Conservation (phyloP, 306 rosid genomes). For the barrel medic (Medicago truncatula) region DNA sequence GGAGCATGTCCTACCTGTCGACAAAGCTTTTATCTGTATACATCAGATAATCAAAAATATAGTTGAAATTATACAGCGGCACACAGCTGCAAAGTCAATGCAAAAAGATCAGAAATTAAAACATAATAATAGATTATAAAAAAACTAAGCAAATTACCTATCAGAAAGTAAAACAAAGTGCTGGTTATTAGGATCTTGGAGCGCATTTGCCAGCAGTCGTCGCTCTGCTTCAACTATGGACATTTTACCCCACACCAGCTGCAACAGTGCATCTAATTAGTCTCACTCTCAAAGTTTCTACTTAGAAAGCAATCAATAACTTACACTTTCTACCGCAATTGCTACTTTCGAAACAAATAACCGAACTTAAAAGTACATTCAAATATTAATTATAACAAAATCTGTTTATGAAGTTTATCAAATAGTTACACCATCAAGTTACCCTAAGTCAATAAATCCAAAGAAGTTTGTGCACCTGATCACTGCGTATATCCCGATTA, state of each 20-base stretch:
- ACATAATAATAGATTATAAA: constrained; percentile 15
- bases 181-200: constrained; percentile 82
- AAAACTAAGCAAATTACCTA: constrained; percentile 54
- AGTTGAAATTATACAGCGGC: constrained; percentile 77
- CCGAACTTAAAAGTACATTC: background rate
- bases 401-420: no score
- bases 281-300: constrained; percentile 32
- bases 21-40: constrained; percentile 86
- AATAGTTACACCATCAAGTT: no score
- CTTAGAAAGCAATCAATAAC: constrained; percentile 23
- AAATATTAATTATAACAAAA: background rate
- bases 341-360: constrained; percentile 19
- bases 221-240: constrained; percentile 94
- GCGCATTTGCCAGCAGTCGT: constrained; percentile 78
- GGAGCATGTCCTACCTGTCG: constrained; percentile 70
- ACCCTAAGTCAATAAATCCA: no score
- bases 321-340: constrained; percentile 18
- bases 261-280: constrained; percentile 41
- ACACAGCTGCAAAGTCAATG: constrained; percentile 78
- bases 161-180: constrained; percentile 97
- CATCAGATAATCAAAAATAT: constrained; percentile 81
- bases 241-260: constrained; percentile 94
- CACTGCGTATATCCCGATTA: constrained; percentile 76
- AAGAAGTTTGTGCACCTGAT: constrained; percentile 56
- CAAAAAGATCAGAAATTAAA: constrained; percentile 40